Percentiles rank a stretch among this genome's conserved stretches.
These are phyloP conservation scores for Hypoxylon sp. DNA, from an alignment of 2,329 filamentous ascomycete species.

Conservation along the genomic window DNA sequence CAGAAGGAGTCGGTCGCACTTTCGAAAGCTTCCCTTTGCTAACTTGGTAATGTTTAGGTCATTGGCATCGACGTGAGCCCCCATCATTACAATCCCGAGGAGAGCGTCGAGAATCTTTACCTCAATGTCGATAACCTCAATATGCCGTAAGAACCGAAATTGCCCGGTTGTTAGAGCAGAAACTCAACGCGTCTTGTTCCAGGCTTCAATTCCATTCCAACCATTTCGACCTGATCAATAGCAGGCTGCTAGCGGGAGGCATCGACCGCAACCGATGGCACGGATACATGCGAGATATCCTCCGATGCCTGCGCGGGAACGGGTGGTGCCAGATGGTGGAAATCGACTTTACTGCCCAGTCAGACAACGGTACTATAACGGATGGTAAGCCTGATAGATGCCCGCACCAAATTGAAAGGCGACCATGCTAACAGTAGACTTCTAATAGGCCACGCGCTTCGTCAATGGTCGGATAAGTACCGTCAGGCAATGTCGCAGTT, in stretches of 20 bases:
- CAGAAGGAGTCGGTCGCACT: constrained; percentile 8
- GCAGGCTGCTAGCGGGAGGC: constrained; percentile 76
- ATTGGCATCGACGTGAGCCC: constrained; percentile 78
- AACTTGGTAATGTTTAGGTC: constrained; percentile 61
- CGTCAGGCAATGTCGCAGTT: constrained; percentile 68
- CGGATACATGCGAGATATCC: constrained; percentile 80
- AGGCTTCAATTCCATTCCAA: constrained; percentile 68
- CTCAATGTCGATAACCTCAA: constrained; percentile 81
- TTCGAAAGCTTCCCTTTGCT: constrained; percentile 21
- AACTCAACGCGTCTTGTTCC: constrained; percentile 27
- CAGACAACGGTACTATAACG: constrained; percentile 82
- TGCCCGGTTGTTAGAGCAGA: constrained; percentile 11
- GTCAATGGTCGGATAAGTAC: constrained; percentile 75
- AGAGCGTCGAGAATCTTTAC: constrained; percentile 73
- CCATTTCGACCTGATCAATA: constrained; percentile 87
- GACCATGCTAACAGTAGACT: constrained; percentile 29
- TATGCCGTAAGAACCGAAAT: constrained; percentile 59
- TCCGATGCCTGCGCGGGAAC: constrained; percentile 75
- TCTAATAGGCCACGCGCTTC: constrained; percentile 69
- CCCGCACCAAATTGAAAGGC: background rate
- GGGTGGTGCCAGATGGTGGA: constrained; percentile 94
- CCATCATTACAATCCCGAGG: constrained; percentile 67
- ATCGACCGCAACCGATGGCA: constrained; percentile 80
- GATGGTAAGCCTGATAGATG: constrained; percentile 59
- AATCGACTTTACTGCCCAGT: constrained; percentile 86